phyloP scores from a whole-genome alignment of 2,329 filamentous ascomycete genomes.

The Calonectria pseudoreteaudii region DNA sequence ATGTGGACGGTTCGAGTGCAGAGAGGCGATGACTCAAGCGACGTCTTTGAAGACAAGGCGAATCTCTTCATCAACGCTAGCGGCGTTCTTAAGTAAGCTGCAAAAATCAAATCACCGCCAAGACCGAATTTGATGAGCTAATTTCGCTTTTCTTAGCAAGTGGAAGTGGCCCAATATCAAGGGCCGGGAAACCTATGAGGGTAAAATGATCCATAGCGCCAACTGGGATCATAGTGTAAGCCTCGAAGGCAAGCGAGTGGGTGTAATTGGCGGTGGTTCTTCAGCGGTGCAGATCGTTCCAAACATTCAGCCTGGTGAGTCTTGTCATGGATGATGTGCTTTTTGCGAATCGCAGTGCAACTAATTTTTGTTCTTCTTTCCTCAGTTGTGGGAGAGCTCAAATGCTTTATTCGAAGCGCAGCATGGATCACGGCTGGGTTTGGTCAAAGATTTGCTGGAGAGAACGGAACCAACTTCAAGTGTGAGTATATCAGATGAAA shows the following conservation, averaged over 20 bases:
- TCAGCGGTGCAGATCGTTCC: slow-evolving; percentile 47
- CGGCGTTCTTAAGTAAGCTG: slow-evolving; percentile 26
- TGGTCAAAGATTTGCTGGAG: slow-evolving; percentile 52
- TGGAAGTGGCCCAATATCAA: slow-evolving; percentile 31
- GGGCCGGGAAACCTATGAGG: slow-evolving; percentile 46
- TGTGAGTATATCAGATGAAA: slow-evolving; percentile 42
- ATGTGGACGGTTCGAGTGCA: slow-evolving; percentile 24
- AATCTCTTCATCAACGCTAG: slow-evolving; percentile 29
- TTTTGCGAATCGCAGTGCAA: background rate
- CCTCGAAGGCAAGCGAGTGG: slow-evolving; percentile 41
- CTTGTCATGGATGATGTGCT: background rate
- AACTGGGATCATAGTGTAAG: slow-evolving; percentile 51
- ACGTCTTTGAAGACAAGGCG: slow-evolving; percentile 25
- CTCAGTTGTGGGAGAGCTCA: slow-evolving; percentile 22
- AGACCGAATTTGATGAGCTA: background rate
- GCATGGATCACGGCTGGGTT: slow-evolving; percentile 26
- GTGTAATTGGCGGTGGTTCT: slow-evolving; percentile 49
- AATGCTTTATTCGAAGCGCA: slow-evolving; percentile 28
- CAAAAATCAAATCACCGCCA: too few species aligned
- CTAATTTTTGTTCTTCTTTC: background rate
- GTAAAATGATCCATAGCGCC: slow-evolving; percentile 54
- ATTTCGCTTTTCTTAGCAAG: slow-evolving; percentile 10
- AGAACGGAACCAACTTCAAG: slow-evolving; percentile 59
- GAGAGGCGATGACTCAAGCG: slow-evolving; percentile 11
- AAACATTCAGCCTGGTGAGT: slow-evolving; percentile 31